Conservation (phyloP, 2,329 filamentous ascomycete genomes). For the Phoma sp. region DNA sequence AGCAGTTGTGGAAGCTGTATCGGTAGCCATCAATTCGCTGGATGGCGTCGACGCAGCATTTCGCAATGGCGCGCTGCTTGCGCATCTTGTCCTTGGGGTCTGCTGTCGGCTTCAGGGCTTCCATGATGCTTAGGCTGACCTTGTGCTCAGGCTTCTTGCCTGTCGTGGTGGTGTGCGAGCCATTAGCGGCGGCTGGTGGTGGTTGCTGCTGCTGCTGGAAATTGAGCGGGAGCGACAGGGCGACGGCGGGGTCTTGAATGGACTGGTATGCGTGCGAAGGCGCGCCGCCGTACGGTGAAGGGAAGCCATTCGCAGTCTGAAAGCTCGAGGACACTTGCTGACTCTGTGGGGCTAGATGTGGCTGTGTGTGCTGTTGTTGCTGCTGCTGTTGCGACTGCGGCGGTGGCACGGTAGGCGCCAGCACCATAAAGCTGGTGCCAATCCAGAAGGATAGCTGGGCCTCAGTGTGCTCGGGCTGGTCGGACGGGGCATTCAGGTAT, state of each 20-base stretch:
- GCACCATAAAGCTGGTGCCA: constrained; percentile 44
- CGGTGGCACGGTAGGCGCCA: constrained; percentile 12
- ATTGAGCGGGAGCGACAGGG: constrained; percentile 31
- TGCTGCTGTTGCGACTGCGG: constrained; percentile 15
- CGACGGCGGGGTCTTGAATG: constrained; percentile 33
- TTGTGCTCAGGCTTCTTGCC: constrained; percentile 29
- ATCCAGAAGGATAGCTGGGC: constrained; percentile 49
- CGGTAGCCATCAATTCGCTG: constrained; percentile 55
- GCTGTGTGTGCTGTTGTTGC: constrained; percentile 5
- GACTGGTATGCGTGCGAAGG: constrained; percentile 26
- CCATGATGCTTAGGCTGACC: constrained; percentile 42
- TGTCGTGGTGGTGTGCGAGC: background rate
- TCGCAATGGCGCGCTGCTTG: constrained; percentile 55
- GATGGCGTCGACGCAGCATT: constrained; percentile 52
- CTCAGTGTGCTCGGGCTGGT: constrained; percentile 46
- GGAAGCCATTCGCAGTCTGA: constrained; percentile 31
- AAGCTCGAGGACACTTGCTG: constrained; percentile 35
- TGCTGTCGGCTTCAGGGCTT: constrained; percentile 41
- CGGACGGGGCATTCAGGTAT: constrained; percentile 42
- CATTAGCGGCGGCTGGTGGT: background rate
- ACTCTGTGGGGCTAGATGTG: constrained; percentile 19
- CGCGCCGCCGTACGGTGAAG: constrained; percentile 2
- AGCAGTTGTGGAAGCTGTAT: constrained; percentile 59
- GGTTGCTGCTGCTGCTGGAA: constrained; percentile 16
- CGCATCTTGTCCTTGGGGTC: constrained; percentile 52